Evolutionary conservation across 257 asterid genomes (phyloP).

Genomic region (Vinca minor): DNA sequence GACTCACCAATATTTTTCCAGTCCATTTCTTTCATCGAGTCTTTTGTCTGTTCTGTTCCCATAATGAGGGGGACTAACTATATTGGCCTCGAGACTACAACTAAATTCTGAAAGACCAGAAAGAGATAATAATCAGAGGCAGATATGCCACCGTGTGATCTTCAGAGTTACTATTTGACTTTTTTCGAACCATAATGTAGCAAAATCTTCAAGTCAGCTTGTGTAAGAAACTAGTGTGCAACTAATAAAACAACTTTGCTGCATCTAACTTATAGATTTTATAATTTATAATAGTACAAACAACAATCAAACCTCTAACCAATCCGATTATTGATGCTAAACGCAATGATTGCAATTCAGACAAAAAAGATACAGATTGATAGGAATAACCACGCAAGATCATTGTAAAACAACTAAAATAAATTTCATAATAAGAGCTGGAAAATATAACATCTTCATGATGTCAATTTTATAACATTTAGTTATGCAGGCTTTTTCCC

Average conservation of each 20-base stretch:
- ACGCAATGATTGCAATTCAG: background rate
- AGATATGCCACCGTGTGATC: background rate
- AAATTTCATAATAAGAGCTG: background rate
- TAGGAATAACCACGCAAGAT: background rate
- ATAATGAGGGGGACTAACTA: constrained; percentile 17
- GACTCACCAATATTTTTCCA: constrained; percentile 55
- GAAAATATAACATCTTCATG: background rate
- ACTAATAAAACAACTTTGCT: background rate
- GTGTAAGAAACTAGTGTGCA: background rate
- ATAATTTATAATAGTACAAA: background rate
- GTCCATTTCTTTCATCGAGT: constrained; percentile 38
- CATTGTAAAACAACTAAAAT: background rate
- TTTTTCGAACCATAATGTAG: background rate
- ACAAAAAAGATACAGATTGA: background rate
- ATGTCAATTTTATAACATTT: background rate
- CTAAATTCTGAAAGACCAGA: constrained; percentile 12
- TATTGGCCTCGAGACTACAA: constrained; percentile 9
- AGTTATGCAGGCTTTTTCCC: background rate
- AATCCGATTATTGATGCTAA: background rate
- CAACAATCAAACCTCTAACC: background rate
- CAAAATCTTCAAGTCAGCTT: background rate
- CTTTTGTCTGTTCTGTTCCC: constrained; percentile 43
- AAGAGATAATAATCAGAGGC: background rate
- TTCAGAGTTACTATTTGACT: background rate
- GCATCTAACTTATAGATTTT: background rate